Conservation (phyloP, 176 grass and related monocot genomes). For the Ananas comosus region DNA sequence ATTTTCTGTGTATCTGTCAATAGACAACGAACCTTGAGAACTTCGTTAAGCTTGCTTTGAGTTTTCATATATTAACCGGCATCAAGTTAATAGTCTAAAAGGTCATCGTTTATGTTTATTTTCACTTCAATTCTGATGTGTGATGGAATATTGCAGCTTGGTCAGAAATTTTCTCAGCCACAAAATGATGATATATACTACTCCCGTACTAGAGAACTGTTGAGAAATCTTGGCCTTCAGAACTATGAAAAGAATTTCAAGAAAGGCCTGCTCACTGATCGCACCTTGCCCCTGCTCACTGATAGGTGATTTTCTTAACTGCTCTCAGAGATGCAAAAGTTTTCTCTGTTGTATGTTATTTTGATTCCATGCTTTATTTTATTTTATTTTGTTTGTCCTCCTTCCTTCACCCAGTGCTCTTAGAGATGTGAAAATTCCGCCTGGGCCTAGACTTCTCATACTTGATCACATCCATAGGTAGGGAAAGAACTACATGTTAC, state of each 20-base stretch:
- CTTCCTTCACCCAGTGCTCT: slow-evolving; percentile 52
- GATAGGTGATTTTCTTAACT: slow-evolving; percentile 38
- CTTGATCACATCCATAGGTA: slow-evolving; percentile 95
- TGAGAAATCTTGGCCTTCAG: slow-evolving; percentile 73
- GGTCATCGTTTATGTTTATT: not conserved
- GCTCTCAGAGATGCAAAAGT: not conserved
- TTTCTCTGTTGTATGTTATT: not conserved
- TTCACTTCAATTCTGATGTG: not conserved
- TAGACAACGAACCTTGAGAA: too few species aligned
- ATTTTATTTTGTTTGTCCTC: not conserved
- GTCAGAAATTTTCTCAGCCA: slow-evolving; percentile 77
- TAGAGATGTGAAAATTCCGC: slow-evolving; percentile 91
- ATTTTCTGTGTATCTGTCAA: too few species aligned
- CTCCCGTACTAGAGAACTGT: slow-evolving; percentile 54
- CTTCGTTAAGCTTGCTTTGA: too few species aligned
- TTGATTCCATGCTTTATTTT: not conserved
- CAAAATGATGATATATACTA: slow-evolving; percentile 63
- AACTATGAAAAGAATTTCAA: slow-evolving; percentile 98
- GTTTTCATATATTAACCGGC: too few species aligned
- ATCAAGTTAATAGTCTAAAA: too few species aligned
- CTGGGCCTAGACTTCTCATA: slow-evolving; percentile 92
- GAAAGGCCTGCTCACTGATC: slow-evolving; percentile 86
- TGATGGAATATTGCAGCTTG: slow-evolving; percentile 44
- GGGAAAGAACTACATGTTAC: slow-evolving; percentile 1
- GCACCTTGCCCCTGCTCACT: slow-evolving; percentile 69